Base-by-base conservation (phyloP, 2,329 filamentous ascomycete genomes). In the Trichocomaceae sp. region DNA sequence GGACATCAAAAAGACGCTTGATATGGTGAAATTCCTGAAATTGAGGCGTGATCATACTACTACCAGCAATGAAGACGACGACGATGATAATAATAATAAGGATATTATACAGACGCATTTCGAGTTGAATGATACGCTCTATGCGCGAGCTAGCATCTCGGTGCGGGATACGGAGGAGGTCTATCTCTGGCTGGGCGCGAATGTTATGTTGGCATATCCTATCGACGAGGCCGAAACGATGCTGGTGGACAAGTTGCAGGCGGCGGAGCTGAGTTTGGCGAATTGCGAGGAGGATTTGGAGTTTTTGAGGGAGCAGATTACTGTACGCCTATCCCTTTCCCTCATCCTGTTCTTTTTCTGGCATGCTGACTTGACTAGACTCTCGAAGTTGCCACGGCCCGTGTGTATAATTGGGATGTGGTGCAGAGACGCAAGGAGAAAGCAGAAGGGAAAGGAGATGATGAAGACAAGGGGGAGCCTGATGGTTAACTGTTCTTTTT, bases 341-440 rank as follows among this genome's bases (percentile, higher is more conserved):
- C 37, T 23, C 20, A 3, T 29, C 47, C n/a, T n/a, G n/a, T 12
- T 52, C n/a, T 37, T 51, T 23, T 58, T 56, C 7, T 55, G 22
- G 46, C 60, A 17, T 57, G 35, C 53, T 60, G 41, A 31, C 57
- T 46, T 50, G 26, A 33, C 35, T 42, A 95, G 89, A 96, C 91
- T 0, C 86, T 99, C 78, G 93, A 99, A 73, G 93, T 99, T 33
- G 93, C 93, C 3, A 90, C 92, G 41, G 93, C 93, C 20, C 82
- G 93, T 60, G 91, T 99, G n/a, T 97, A 99, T 74, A 99, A 99
- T 73, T 97, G 93, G 92, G 93, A 99, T 66, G 90, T 99, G 4
- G 89, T 92, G 44, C 88, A 96, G 77, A 89, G 95, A 74, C 81
- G 93, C 63, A 96, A 96, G 77, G 90, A 96, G 58, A 93, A 90